Evolutionary conservation across 805 yeast species (phyloP).

Genomic region (Candida easanensis): DNA sequence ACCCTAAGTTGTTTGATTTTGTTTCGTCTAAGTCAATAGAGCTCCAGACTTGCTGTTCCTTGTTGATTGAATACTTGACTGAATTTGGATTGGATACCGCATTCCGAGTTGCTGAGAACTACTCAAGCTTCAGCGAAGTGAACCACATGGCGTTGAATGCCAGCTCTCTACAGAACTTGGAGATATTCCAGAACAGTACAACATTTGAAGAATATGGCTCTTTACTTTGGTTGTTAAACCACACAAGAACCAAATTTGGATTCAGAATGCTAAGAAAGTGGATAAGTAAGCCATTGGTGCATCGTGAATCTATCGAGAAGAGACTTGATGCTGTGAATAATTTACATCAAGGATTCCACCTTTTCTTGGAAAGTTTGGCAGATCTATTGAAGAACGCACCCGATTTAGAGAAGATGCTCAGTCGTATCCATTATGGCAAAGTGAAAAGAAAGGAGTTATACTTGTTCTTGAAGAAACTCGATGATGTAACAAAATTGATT

Average conservation of each 20-base stretch:
- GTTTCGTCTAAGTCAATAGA: constrained; percentile 22
- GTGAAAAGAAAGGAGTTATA: constrained; percentile 61
- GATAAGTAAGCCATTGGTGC: constrained; percentile 70
- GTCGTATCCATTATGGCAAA: constrained; percentile 57
- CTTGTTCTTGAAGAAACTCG: constrained; percentile 42
- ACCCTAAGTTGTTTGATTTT: constrained; percentile 27
- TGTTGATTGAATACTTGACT: constrained; percentile 51
- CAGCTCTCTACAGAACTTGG: constrained; percentile 67
- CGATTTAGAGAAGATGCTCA: constrained; percentile 58
- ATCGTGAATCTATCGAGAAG: constrained; percentile 49
- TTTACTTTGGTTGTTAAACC: constrained; percentile 74
- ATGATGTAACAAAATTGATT: constrained; percentile 31
- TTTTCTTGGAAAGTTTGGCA: constrained; percentile 36
- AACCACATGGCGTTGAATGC: constrained; percentile 56
- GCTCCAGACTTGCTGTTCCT: constrained; percentile 38
- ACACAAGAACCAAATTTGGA: constrained; percentile 79
- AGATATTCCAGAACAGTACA: constrained; percentile 67
- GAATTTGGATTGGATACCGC: constrained; percentile 63
- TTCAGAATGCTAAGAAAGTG: constrained; percentile 63
- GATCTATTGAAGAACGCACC: constrained; percentile 36
- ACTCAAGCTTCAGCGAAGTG: constrained; percentile 46
- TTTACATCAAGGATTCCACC: constrained; percentile 38
- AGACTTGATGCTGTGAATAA: constrained; percentile 62
- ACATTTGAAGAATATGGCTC: constrained; percentile 61
- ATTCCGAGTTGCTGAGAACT: constrained; percentile 50